phyloP scores from a whole-genome alignment of 75 land plant genomes.

The Ceratopteris richardii region DNA sequence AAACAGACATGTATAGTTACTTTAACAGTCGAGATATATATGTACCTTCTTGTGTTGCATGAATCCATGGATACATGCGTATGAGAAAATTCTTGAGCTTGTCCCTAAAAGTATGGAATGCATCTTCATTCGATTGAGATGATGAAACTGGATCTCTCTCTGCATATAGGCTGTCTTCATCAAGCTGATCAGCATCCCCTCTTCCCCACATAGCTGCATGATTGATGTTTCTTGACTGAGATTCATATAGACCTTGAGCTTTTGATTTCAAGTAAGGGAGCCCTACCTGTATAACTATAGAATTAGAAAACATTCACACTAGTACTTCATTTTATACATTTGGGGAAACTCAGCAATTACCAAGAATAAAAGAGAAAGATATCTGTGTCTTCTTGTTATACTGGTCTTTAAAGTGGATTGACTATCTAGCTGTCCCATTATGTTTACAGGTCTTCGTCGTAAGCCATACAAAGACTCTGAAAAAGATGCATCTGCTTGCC shows the following conservation, averaged over 20 bases:
- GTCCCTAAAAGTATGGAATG: constrained; percentile 17
- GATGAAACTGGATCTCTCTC: constrained; percentile 8
- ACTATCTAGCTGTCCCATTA: constrained; percentile 10
- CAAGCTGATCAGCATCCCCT: constrained; percentile 36
- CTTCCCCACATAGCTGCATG: constrained; percentile 94
- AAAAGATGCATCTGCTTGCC: constrained; percentile 85
- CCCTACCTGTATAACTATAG: constrained; percentile 48
- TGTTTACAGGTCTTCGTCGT: constrained; percentile 59
- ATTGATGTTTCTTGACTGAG: constrained; percentile 77
- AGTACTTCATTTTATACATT: no score
- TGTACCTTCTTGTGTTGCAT: constrained; percentile 88
- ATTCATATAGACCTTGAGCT: constrained; percentile 62
- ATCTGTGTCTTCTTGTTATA: constrained; percentile 58
- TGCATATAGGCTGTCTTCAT: constrained; percentile 20
- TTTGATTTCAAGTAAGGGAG: constrained; percentile 94
- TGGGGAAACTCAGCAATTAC: constrained; percentile 26
- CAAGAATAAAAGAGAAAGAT: constrained; percentile 84
- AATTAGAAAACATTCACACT: not conserved
- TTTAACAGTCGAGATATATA: no score
- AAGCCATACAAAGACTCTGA: constrained; percentile 92
- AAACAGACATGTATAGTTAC: no score
- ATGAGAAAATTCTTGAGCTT: constrained; percentile 35
- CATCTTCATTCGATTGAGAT: constrained; percentile 21
- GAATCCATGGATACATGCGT: constrained; percentile 77
- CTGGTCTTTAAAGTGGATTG: constrained; percentile 27